phyloP scores from a whole-genome alignment of 306 rosid genomes.

The Trifolium subterraneum region DNA sequence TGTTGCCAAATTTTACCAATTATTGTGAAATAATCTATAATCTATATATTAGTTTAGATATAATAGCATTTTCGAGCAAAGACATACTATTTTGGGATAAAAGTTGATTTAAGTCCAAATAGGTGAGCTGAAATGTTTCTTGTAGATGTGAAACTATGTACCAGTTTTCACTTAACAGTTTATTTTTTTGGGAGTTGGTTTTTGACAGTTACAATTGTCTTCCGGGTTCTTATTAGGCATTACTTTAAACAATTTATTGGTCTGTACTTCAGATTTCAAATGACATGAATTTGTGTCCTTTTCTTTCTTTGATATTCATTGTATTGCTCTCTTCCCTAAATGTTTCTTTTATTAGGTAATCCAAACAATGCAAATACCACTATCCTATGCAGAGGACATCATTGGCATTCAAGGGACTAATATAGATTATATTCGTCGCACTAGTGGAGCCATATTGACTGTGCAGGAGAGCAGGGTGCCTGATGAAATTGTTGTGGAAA shows the following conservation, averaged over 20 bases:
- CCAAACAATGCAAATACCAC: conserved; percentile 94
- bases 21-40: conserved; percentile 5
- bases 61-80: background rate
- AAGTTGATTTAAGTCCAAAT: background rate
- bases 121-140: background rate
- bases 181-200: conserved; percentile 4
- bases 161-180: background rate
- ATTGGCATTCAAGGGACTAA: conserved; percentile 90
- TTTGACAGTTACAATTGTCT: background rate
- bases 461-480: conserved; percentile 89
- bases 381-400: conserved; percentile 90
- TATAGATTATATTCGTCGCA: conserved; percentile 86
- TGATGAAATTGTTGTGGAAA: conserved; percentile 87
- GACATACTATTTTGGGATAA: background rate
- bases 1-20: conserved; percentile 22
- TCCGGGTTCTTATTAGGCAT: background rate
- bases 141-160: background rate
- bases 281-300: conserved; percentile 11
- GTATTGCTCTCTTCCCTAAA: background rate
- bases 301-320: conserved; percentile 22
- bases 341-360: conserved; percentile 59
- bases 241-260: background rate
- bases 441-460: conserved; percentile 91
- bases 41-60: background rate
- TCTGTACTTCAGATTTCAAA: background rate